Evolutionary conservation across 2,329 filamentous ascomycete species (phyloP), one percentile per base, ranked within the genome.

Genomic region (Cladobotryum mycophilum): DNA sequence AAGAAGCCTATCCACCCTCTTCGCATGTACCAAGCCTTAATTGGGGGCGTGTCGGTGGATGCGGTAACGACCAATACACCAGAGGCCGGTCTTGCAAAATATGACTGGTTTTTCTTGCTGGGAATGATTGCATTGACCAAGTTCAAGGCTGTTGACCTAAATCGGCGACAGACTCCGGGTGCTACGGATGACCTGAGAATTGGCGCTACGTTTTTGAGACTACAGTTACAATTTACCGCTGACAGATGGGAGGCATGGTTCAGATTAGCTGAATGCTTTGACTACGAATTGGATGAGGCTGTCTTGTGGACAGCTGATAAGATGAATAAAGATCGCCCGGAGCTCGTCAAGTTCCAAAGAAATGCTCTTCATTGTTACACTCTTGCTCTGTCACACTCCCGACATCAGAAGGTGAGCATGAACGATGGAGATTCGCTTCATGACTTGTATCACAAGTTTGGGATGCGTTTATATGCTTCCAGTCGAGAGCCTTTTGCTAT

Each of bases 231-330:
- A 58, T 89, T 89, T 64, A 89, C 85, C 2, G 81, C 83, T 2
- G 84, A 89, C 38, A 82, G 84, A 50, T 96, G 90, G 90, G 88
- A 95, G 64, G 86, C 88, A 0, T 96, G 90, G 90, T 93, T 92
- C 65, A 81, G 89, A 12, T 78, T 95, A 20, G 90, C 86, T 0
- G 89, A 95, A 65, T 89, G 87, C 45, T 91, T 89, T 61, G 90
- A 96, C 66, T 86, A 88, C 46, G 89, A 95, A 60, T 73, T 95
- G 13, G 90, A 96, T 55, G 90, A 96, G 66, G 82, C 85, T 6
- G 87, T 95, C 5, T 80, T 91, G 5, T 95, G 90, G 90, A 87
- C 85, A 17, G 88, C 89, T 1, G 89, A 95, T 58, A 95, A 95
- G 67, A 85, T 95, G 69, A 95, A 95, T 68, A 92, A 87, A 64